A percentile compares a stretch with the other conserved stretches of the same genome.
Evolutionary conservation across 2,329 filamentous ascomycete genomes (phyloP).

Genomic region (Botryosphaeria agaves): DNA sequence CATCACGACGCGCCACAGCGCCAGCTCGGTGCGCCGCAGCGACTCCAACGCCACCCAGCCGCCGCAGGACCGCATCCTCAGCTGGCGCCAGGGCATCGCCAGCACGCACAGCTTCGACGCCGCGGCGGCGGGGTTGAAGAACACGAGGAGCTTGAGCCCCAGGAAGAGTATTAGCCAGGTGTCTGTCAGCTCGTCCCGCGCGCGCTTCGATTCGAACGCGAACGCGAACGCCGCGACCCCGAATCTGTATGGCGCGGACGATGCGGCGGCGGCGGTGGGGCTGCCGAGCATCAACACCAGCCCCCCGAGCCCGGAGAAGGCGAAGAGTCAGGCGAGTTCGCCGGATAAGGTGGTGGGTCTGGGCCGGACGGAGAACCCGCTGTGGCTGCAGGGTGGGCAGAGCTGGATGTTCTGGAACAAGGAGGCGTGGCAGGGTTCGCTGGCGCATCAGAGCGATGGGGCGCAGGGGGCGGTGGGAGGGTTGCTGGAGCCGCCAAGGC

Average conservation of each 20-base stretch:
- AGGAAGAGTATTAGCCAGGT: constrained; percentile 8
- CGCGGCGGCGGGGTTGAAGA: constrained; percentile 10
- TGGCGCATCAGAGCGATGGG: constrained; percentile 5
- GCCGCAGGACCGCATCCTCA: constrained; percentile 62
- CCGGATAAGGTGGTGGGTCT: too few relatives aligned
- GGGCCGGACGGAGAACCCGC: constrained; percentile 26
- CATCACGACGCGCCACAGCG: constrained; percentile 36
- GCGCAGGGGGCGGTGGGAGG: constrained; percentile 6
- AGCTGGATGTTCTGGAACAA: constrained; percentile 37
- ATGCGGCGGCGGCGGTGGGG: too few relatives aligned
- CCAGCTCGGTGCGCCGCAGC: constrained; percentile 25
- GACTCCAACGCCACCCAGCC: constrained; percentile 30
- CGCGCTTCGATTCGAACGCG: constrained; percentile 3
- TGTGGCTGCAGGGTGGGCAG: constrained; percentile 32
- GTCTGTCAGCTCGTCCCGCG: neutral
- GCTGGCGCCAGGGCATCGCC: constrained; percentile 61
- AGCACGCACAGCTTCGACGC: constrained; percentile 31
- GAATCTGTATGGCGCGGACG: too few relatives aligned
- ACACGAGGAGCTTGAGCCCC: constrained; percentile 28
- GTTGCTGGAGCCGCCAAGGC: constrained; percentile 5
- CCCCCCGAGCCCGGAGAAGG: neutral
- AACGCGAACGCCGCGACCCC: constrained; percentile 1
- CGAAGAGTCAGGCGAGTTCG: constrained; percentile 3
- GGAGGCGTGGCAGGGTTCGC: constrained; percentile 8
- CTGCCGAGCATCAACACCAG: neutral